Percentiles rank a stretch among this genome's conserved stretches.
phyloP scores from a whole-genome alignment of 2,329 filamentous ascomycete species.

The Aspergillus vadensis region DNA sequence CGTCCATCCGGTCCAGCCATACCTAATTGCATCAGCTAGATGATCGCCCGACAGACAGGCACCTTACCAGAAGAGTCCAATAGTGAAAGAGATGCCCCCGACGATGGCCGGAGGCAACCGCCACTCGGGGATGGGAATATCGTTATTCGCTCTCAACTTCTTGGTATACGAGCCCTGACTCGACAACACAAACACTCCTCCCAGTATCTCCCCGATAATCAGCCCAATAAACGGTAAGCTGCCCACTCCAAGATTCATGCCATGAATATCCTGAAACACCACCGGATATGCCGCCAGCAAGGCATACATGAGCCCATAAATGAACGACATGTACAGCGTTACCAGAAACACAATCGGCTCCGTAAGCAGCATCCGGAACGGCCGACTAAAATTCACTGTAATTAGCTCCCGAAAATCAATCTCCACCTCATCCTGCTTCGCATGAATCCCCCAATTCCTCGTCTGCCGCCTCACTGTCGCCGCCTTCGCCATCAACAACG shows the following conservation, averaged over 20 bases:
- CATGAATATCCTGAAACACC: slow-evolving; percentile 29
- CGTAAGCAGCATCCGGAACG: slow-evolving; percentile 42
- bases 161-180: slow-evolving; percentile 31
- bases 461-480: slow-evolving; percentile 54
- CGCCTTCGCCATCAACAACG: slow-evolving; percentile 39
- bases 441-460: slow-evolving; percentile 62
- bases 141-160: slow-evolving; percentile 33
- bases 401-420: slow-evolving; percentile 51
- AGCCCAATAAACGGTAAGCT: slow-evolving; percentile 32
- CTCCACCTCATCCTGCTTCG: slow-evolving; percentile 56
- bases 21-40: slow-evolving; percentile 19
- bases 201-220: slow-evolving; percentile 35
- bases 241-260: slow-evolving; percentile 31
- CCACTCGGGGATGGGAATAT: slow-evolving; percentile 37
- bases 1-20: slow-evolving; percentile 39
- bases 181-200: slow-evolving; percentile 29
- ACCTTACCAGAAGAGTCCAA: slow-evolving; percentile 39
- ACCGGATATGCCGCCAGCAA: slow-evolving; percentile 33
- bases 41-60: not conserved
- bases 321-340: slow-evolving; percentile 35
- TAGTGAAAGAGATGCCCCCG: slow-evolving; percentile 35
- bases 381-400: slow-evolving; percentile 51
- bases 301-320: slow-evolving; percentile 34
- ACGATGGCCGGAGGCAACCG: slow-evolving; percentile 34
- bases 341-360: slow-evolving; percentile 43